Evolutionary conservation across 1,139 yeast species (phyloP), one percentile per base, ranked within the genome.

Genomic region (Taphrina populina): DNA sequence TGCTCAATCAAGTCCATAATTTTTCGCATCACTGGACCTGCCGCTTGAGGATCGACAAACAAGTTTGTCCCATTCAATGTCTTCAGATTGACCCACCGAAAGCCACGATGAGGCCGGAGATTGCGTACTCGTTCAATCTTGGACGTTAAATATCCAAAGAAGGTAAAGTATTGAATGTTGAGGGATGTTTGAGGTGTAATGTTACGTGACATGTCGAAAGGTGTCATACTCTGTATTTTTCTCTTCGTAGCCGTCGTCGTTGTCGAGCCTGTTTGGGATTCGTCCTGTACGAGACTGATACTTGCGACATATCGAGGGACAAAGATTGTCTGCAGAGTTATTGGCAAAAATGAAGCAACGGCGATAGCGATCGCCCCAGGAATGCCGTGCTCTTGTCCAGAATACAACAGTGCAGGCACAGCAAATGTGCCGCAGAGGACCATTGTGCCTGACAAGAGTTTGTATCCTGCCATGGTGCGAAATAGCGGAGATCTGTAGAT

Each of bases 351-450:
- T 17, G 40, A 30, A 7, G 54, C 54, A 20, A 49, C 10, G 20
- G 40, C 45, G 6, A 49, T 26, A 7, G 54, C 54, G 13, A 26
- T 23, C 2, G 54, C 43, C 11, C 54, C 54, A 7, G 24, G 4
- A 1, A 13, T 21, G 11, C 46, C 54, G 2, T 27, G 29, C 10
- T 37, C 24, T 3, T 40, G 43, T 2, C 54, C 54, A 4, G 36
- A 32, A 15, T 15, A 20, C 2, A 41, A 26, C 26, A 49, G 32
- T 2, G 45, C 54, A 3, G 54, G 54, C 10, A 32, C 44, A 17
- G 54, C 54, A 15, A 49, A 21, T 15, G 46, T 23, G 33, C 54
- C 54, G 17, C 54, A 49, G 15, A 33, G 46, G 27, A 49, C 29
- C 13, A 49, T 23, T 6, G 54, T 26, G 13, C 43, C 54, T 3